Evolutionary conservation across 495 filamentous ascomycete species (phyloP).

Genomic region (Paragyromitra xinjiangensis): DNA sequence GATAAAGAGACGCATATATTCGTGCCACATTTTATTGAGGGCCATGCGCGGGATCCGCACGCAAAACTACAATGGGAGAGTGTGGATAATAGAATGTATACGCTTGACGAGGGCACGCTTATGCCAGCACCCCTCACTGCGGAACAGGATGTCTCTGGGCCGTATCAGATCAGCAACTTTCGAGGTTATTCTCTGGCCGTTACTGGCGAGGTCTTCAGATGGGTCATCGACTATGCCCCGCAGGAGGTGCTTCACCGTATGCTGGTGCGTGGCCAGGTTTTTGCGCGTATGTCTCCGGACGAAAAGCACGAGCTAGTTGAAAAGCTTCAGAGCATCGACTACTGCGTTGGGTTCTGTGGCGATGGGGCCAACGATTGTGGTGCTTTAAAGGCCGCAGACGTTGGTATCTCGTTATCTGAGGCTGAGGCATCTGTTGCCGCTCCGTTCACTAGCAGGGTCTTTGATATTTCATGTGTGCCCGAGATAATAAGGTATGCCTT

Average conservation of each 20-base stretch:
- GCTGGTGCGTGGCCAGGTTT: slow-evolving; percentile 90
- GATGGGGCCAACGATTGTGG: slow-evolving; percentile 99
- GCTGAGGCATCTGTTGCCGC: slow-evolving; percentile 98
- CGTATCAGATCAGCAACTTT: slow-evolving; percentile 79
- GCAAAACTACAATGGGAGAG: slow-evolving; percentile 86
- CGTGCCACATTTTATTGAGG: slow-evolving; percentile 86
- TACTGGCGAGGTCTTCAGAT: slow-evolving; percentile 92
- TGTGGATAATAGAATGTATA: slow-evolving; percentile 80
- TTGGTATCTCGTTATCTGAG: slow-evolving; percentile 97
- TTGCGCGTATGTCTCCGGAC: slow-evolving; percentile 98
- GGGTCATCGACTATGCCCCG: slow-evolving; percentile 89
- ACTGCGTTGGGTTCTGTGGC: slow-evolving; percentile 95
- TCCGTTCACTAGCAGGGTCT: slow-evolving; percentile 93
- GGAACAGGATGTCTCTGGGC: slow-evolving; percentile 80
- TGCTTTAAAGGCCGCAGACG: slow-evolving; percentile 95
- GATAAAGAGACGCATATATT: slow-evolving; percentile 85
- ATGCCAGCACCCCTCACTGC: slow-evolving; percentile 75
- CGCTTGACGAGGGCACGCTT: slow-evolving; percentile 75
- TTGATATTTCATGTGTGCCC: slow-evolving; percentile 96
- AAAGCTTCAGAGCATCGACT: slow-evolving; percentile 95
- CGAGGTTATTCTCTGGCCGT: slow-evolving; percentile 87
- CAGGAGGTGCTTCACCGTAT: slow-evolving; percentile 79
- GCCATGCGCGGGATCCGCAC: slow-evolving; percentile 71
- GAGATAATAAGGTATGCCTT: slow-evolving; percentile 77
- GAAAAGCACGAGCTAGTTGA: slow-evolving; percentile 99